A percentile compares a stretch with the other conserved stretches of the same genome.
phyloP scores from a whole-genome alignment of 805 yeast genomes.

The Ogataea nonfermentans region DNA sequence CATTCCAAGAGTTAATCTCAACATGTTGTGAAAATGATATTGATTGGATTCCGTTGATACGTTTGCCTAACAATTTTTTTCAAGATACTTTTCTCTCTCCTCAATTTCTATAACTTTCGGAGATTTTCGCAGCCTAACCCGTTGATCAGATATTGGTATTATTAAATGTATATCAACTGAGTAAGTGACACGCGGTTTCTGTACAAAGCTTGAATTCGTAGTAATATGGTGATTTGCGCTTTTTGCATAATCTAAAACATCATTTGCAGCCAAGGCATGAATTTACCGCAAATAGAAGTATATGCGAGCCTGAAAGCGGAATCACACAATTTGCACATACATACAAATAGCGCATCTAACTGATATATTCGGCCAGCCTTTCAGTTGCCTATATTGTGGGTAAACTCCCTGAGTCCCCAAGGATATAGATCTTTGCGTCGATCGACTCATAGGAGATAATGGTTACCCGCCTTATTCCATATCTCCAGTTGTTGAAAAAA shows the following conservation, averaged over 20 bases:
- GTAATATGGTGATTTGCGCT: no score
- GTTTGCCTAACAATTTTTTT: conserved; percentile 11
- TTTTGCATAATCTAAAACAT: not conserved
- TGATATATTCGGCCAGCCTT: no score
- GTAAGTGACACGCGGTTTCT: no score
- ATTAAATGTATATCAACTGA: no score
- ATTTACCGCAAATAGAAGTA: no score
- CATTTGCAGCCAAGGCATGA: not conserved
- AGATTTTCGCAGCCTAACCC: not conserved
- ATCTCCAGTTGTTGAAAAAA: conserved; percentile 9
- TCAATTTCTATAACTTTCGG: conserved; percentile 2
- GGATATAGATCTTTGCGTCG: not conserved
- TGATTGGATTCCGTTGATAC: conserved; percentile 1
- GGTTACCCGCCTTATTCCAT: conserved; percentile 8
- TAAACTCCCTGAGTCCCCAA: no score
- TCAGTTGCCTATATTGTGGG: no score
- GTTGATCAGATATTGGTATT: not conserved
- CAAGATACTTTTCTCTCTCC: conserved; percentile 4
- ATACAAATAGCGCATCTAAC: no score
- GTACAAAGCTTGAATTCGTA: not conserved
- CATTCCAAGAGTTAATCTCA: conserved; percentile 25
- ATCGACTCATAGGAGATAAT: not conserved
- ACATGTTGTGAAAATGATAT: conserved; percentile 14
- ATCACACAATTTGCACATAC: no score
- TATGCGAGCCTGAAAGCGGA: no score